Evolutionary conservation across 345 rosid species (phyloP), one percentile per base, ranked within the genome.

Genomic region (Populus simonii): DNA sequence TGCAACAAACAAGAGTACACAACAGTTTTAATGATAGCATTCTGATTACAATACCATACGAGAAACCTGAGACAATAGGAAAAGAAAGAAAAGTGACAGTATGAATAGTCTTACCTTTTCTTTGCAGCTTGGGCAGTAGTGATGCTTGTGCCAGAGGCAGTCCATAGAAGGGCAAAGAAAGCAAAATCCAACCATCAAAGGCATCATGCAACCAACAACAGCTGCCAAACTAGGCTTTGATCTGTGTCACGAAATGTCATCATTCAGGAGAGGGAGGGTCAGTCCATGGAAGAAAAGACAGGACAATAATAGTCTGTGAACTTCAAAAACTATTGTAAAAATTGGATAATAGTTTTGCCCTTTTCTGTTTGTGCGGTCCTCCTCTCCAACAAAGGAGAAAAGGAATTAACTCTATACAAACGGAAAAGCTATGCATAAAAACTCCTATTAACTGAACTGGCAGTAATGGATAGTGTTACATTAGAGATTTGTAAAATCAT

Each of bases 131-230:
- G 97, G 98, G 84, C 99, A 96, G 75, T 91, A 84, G 80, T 96
- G 99, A 82, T 93, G 89, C 76, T 96, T 96, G 86, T 91, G 95
- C 99, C 98, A 93, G 74, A 96, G 99, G 83, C 98, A 93, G 81
- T 92, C 97, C 97, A 89, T 90, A 63, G 98, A 91, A 77, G 98
- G 98, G 83, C 92, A 90, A 36, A 96, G 97, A 78, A 93, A 96
- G 88, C 99, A 96, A 68, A 83, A 63, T 43, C 98, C 99, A 70
- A 96, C 97, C 91, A 89, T 87, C 79, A 93, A 78, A 0, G 98
- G 99, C 92, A 89, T 89, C 94, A 96, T 93, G 86, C 99, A 96
- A 57, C 96, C 99, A 45, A 96, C 94, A 81, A 87, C 85, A 57
- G 98, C 96, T 18, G 98, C 97, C 68, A 90, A 77, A 84, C 99